Percentiles rank a stretch among this genome's conserved stretches.
Conservation (phyloP, 2,329 filamentous ascomycete genomes). For the Arthrinium phaeospermum region DNA sequence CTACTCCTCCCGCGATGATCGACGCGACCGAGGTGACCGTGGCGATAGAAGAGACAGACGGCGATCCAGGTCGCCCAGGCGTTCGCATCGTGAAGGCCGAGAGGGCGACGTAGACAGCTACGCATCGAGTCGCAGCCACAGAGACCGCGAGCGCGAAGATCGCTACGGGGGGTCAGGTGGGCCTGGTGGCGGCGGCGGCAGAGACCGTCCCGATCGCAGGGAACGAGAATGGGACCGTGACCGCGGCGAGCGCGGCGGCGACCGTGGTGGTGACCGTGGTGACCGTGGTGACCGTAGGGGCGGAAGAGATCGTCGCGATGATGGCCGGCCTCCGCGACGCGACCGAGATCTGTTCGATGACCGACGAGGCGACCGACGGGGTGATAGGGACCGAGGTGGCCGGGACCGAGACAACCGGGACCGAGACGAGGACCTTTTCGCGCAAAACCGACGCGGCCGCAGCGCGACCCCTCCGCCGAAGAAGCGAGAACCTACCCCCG, state of each 20-base stretch:
- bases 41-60: conserved; percentile 50
- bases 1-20: conserved; percentile 55
- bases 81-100: conserved; percentile 73
- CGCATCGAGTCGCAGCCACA: conserved; percentile 89
- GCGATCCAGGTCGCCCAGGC: conserved; percentile 66
- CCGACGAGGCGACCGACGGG: conserved; percentile 56
- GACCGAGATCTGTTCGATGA: conserved; percentile 70
- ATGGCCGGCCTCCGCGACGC: conserved; percentile 61
- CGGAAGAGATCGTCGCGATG: conserved; percentile 51
- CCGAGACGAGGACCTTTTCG: conserved; percentile 57
- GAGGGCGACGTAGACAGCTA: conserved; percentile 75
- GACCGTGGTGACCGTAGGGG: conserved; percentile 42
- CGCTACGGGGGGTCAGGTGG: conserved; percentile 65
- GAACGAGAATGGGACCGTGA: conserved; percentile 72
- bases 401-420: conserved; percentile 48
- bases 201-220: conserved; percentile 43
- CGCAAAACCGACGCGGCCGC: conserved; percentile 65
- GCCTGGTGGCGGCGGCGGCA: conserved; percentile 50
- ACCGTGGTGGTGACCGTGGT: conserved; percentile 40
- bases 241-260: conserved; percentile 38
- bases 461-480: conserved; percentile 83
- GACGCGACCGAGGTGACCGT: conserved; percentile 47
- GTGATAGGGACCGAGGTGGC: conserved; percentile 47
- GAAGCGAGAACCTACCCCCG: conserved; percentile 94
- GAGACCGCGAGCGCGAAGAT: conserved; percentile 92